Base-by-base conservation (phyloP, 2,329 filamentous ascomycete species). In the Didymella lethalis region DNA sequence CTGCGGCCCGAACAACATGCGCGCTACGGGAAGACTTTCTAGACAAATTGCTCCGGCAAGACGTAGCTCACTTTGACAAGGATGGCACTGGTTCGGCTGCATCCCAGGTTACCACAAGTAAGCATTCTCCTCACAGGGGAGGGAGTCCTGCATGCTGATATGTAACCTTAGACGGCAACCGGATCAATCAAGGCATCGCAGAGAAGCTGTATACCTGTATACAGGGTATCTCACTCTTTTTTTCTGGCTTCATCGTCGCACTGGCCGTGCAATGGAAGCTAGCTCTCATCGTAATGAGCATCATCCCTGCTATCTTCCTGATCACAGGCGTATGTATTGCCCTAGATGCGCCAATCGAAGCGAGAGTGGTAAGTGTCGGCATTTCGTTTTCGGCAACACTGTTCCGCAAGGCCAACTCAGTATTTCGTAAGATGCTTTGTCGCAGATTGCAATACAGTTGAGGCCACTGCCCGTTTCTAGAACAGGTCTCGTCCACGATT, bases 181-280 rank as follows among this genome's bases (percentile, higher is more conserved):
- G 54, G 2, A 62, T 67, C 48, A 51, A 66, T 26, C 46, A 68
- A 56, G 60, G 67, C 45, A 62, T 65, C 2, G 54, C 63, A 2
- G 70, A 73, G 50, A 75, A 73, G 59, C 69, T 80, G 7, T 76
- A 76, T 14, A 77, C 79, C 29, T 79, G 78, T 59, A 68, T 81
- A 5, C 79, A 81, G 57, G 68, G 67, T 11, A 26, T 69, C 3
- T 69, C 71, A 11, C 65, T 66, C 3, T 97, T 98, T 71, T 79
- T 83, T 52, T 88, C 93, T 0, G 93, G 93, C n/a, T 97, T 97
- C 68, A 81, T 97, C 58, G 95, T 98, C 65, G 92, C 90, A 3
- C 97, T 96, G 75, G 79, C 94, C 77, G 91, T 90, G 72, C 95
- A 90, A 77, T 97, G 93, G 91, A 96, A 94, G 77, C 81, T 98